Conservation (phyloP, 306 rosid genomes). For the Castanea sativa region DNA sequence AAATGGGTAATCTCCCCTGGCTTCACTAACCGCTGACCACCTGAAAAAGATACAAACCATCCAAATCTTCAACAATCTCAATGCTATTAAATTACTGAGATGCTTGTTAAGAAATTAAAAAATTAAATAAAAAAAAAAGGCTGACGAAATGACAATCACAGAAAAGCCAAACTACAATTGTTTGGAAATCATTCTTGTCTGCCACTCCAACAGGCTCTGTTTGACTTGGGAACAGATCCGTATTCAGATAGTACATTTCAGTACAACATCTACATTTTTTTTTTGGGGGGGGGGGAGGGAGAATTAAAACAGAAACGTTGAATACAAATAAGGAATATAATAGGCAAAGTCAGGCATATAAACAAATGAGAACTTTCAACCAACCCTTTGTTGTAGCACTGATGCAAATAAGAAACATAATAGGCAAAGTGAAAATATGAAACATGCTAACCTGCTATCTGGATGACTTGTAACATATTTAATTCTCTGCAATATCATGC, state of each 20-base stretch:
- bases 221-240: background rate
- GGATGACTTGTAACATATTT: constrained; percentile 75
- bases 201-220: background rate
- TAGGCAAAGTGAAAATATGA: constrained; percentile 8
- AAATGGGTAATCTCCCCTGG: constrained; percentile 98
- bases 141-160: background rate
- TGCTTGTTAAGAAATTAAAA: background rate
- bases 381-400: no score
- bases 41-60: constrained; percentile 44
- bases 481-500: constrained; percentile 89
- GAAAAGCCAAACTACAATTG: background rate
- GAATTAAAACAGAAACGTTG: background rate
- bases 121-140: background rate
- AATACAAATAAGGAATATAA: background rate
- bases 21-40: constrained; percentile 92
- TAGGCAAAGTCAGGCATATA: background rate
- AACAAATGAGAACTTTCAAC: background rate
- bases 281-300: background rate
- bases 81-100: background rate
- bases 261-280: background rate
- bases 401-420: background rate
- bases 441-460: constrained; percentile 60
- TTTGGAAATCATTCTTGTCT: background rate
- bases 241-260: background rate
- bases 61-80: background rate